Evolutionary conservation across 176 grass and related monocot species (phyloP).

Genomic region (Elaeis guineensis): DNA sequence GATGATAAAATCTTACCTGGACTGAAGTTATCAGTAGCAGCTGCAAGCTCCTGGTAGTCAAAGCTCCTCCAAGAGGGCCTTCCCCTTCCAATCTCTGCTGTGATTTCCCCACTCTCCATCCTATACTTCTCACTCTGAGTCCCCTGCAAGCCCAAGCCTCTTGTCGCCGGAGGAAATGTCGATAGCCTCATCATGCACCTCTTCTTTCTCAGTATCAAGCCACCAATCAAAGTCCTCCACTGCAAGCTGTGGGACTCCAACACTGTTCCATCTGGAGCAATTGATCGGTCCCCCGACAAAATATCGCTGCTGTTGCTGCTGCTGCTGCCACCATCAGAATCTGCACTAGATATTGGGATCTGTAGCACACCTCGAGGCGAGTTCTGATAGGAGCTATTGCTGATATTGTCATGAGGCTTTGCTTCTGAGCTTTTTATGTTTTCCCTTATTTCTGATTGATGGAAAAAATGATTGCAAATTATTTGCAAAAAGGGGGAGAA

Average conservation of each 20-base stretch:
- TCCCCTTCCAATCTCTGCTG: slow-evolving; percentile 54
- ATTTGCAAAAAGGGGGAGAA: background rate
- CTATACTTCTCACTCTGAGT: slow-evolving; percentile 43
- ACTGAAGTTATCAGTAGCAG: slow-evolving; percentile 72
- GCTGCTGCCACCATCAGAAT: slow-evolving; percentile 26
- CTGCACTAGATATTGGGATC: slow-evolving; percentile 8
- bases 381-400: slow-evolving; percentile 2
- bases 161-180: slow-evolving; percentile 55
- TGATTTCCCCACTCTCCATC: slow-evolving; percentile 32
- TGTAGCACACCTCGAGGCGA: slow-evolving; percentile 5
- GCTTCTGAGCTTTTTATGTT: slow-evolving; percentile 11
- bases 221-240: slow-evolving; percentile 66
- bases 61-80: slow-evolving; percentile 96
- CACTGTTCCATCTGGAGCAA: slow-evolving; percentile 5
- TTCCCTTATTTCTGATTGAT: slow-evolving; percentile 21
- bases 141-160: slow-evolving; percentile 35
- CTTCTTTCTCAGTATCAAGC: slow-evolving; percentile 63
- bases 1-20: slow-evolving; percentile 43
- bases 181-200: slow-evolving; percentile 52
- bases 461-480: background rate
- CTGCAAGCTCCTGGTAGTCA: slow-evolving; percentile 63
- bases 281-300: slow-evolving; percentile 34
- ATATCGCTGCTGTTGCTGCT: slow-evolving; percentile 24
- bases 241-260: slow-evolving; percentile 36
- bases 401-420: background rate